Conservation (phyloP, 1,284 basidiomycete genomes). For the Cryptococcus sp. region DNA sequence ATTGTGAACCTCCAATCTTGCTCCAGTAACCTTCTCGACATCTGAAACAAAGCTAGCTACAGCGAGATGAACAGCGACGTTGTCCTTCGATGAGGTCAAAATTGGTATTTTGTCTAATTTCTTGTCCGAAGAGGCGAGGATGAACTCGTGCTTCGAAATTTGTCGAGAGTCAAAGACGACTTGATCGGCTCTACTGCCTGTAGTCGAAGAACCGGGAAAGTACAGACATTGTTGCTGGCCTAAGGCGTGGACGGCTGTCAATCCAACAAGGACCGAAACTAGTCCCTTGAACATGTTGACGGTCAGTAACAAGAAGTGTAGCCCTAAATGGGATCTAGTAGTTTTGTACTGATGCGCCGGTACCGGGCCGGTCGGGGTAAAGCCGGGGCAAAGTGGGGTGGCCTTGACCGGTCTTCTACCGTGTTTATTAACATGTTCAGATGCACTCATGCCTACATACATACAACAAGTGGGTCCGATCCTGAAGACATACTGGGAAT, state of each 20-base stretch:
- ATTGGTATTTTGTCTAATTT: neutral
- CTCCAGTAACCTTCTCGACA: conserved; percentile 59
- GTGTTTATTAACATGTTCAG: too few species aligned
- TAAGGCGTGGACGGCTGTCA: neutral
- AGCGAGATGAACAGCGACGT: conserved; percentile 56
- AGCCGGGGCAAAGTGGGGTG: neutral
- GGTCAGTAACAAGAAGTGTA: neutral
- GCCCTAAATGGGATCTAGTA: neutral
- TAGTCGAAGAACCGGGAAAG: neutral
- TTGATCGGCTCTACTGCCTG: neutral
- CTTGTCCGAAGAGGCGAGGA: neutral
- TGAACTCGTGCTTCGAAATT: neutral
- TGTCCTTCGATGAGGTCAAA: conserved; percentile 14
- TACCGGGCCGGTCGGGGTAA: neutral
- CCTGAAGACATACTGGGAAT: too few species aligned
- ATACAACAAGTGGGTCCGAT: too few species aligned
- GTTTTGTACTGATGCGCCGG: neutral
- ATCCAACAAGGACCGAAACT: neutral
- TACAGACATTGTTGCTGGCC: neutral
- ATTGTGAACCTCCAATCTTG: conserved; percentile 48
- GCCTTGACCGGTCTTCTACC: too few species aligned
- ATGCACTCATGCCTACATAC: too few species aligned
- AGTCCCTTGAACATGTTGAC: neutral
- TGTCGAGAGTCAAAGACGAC: neutral
- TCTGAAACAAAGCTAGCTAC: conserved; percentile 60